Percentiles rank a stretch among this genome's conserved stretches.
Evolutionary conservation across 2,329 filamentous ascomycete species (phyloP).

Genomic region (Geosmithia morbida): DNA sequence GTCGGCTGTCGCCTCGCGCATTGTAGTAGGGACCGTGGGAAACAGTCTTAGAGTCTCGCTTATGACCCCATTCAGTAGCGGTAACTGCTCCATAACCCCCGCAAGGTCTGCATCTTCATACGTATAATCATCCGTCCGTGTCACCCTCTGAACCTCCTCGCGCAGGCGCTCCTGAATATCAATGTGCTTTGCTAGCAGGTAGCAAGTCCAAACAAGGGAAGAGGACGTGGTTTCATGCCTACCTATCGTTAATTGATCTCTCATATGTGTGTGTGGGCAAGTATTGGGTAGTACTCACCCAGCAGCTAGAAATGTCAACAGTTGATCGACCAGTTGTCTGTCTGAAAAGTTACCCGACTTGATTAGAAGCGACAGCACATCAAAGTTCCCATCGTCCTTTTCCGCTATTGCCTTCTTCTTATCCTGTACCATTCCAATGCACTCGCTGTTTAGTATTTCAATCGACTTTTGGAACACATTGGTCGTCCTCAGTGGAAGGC

Average conservation of each 20-base stretch:
- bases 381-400: constrained; percentile 31
- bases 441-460: constrained; percentile 21
- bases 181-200: constrained; percentile 44
- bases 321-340: constrained; percentile 33
- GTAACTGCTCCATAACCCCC: constrained; percentile 45
- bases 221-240: constrained; percentile 52
- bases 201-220: constrained; percentile 46
- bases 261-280: background rate
- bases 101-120: constrained; percentile 20
- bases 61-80: constrained; percentile 55
- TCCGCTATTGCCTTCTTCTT: constrained; percentile 31
- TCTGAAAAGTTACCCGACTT: constrained; percentile 37
- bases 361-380: constrained; percentile 48
- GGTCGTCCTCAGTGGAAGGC: constrained; percentile 31
- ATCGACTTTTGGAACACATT: constrained; percentile 20
- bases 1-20: constrained; percentile 42
- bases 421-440: constrained; percentile 28
- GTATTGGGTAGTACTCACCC: constrained; percentile 20
- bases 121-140: constrained; percentile 17
- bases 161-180: constrained; percentile 43
- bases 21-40: constrained; percentile 50
- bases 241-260: background rate
- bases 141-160: constrained; percentile 37
- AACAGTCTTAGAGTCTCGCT: constrained; percentile 55
- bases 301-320: constrained; percentile 40